Percentiles rank a stretch among this genome's conserved stretches.
Conservation (phyloP, 805 yeast genomes). For the Myxozyma mucilagina region DNA sequence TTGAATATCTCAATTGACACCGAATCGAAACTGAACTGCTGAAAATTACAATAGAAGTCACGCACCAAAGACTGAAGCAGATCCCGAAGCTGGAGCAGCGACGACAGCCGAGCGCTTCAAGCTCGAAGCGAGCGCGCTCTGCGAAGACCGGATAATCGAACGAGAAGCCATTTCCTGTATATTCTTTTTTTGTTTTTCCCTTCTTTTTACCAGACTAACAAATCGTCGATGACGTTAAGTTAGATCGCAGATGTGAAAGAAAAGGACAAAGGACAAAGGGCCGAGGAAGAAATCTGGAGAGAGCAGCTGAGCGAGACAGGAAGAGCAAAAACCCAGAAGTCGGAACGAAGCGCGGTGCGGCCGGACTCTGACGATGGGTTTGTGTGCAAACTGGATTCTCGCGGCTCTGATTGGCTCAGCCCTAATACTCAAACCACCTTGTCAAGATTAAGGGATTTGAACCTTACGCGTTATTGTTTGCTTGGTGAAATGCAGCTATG, state of each 20-base stretch:
- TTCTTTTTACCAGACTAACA: too few relatives aligned
- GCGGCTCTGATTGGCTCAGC: slow-evolving; percentile 15
- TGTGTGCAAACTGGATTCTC: slow-evolving; percentile 13
- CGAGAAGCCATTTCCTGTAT: slow-evolving; percentile 12
- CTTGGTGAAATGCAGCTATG: too few relatives aligned
- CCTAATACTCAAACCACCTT: neutral
- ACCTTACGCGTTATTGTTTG: too few relatives aligned
- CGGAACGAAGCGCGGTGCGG: slow-evolving; percentile 4
- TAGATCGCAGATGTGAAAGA: too few relatives aligned
- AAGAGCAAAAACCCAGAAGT: neutral
- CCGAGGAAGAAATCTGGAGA: neutral
- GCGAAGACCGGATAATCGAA: slow-evolving; percentile 1
- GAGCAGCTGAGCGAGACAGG: neutral
- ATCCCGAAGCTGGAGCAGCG: slow-evolving; percentile 10
- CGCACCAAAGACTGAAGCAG: slow-evolving; percentile 23
- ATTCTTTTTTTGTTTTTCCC: too few relatives aligned
- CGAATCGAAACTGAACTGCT: neutral
- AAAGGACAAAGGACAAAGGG: neutral
- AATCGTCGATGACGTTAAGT: too few relatives aligned
- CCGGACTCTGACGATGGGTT: slow-evolving; percentile 5
- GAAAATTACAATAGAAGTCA: neutral
- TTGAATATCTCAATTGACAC: neutral
- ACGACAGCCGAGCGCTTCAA: slow-evolving; percentile 2
- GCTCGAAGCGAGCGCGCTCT: slow-evolving; percentile 4
- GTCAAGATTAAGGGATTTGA: neutral